These are phyloP conservation scores for Boletus pseudo-olivaceus DNA, from an alignment of 768 basidiomycete species.

Conservation along the genomic window DNA sequence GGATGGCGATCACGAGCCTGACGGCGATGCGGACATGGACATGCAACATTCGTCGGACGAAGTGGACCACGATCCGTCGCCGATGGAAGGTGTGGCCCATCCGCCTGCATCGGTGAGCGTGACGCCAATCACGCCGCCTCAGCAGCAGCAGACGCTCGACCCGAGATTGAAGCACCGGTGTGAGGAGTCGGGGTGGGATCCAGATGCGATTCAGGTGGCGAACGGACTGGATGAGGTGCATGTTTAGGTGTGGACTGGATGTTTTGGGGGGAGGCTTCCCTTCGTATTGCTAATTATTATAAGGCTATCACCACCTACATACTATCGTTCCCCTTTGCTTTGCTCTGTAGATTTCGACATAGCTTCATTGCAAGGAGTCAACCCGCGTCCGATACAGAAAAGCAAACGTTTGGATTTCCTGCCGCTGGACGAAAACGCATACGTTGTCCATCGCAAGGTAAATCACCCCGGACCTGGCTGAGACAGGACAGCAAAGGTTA, in stretches of 20 bases:
- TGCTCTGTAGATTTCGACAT: background rate
- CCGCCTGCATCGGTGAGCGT: constrained; percentile 27
- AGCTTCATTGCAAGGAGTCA: background rate
- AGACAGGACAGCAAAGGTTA: background rate
- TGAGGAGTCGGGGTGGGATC: constrained; percentile 29
- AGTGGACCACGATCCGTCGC: constrained; percentile 28
- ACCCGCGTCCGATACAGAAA: background rate
- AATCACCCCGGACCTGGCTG: background rate
- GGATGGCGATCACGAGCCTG: constrained; percentile 15
- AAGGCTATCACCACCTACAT: constrained; percentile 15
- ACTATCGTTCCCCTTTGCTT: background rate
- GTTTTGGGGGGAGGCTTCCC: background rate
- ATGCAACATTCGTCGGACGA: constrained; percentile 30
- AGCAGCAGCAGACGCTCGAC: constrained; percentile 20
- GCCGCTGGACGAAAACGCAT: background rate
- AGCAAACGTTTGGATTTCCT: background rate
- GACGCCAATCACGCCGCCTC: constrained; percentile 32
- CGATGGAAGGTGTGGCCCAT: constrained; percentile 32
- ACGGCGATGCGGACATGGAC: constrained; percentile 19
- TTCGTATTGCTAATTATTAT: constrained; percentile 12
- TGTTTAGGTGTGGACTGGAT: constrained; percentile 3
- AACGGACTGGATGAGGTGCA: constrained; percentile 19
- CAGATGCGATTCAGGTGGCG: constrained; percentile 14
- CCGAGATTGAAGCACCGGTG: constrained; percentile 30
- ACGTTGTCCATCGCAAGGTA: background rate